Base-by-base conservation (phyloP, 106 monocot genomes). In the Dactylorhiza incarnata region DNA sequence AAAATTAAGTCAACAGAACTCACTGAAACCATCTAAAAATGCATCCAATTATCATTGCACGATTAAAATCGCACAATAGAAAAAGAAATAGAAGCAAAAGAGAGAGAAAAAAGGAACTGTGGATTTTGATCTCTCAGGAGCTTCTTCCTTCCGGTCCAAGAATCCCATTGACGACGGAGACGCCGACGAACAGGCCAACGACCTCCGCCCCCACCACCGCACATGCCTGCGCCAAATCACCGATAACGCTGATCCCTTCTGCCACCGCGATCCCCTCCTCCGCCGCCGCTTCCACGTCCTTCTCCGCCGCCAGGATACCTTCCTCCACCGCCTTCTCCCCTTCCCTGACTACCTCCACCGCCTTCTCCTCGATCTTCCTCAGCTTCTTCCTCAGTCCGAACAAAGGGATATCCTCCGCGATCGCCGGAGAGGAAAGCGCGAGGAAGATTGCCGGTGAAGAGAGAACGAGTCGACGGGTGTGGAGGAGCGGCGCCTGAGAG, bases 111-210 rank as follows among this genome's bases (percentile, higher is more conserved):
- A 66, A 5, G 1, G 13, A 26, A 7, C 66, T 26, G 29, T 2
- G 5, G 26, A 13, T 66, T n/a, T 20, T 66, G 9, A 13, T 13
- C 24, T 24, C 0, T 69, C 69, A 46, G 45, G 69, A 17, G 59
- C 81, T 77, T 83, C 85, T 74, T 7, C 78, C 76, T 69, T 96
- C 95, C 3, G 93, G 79, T 8, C 87, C 85, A 14, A 96, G 86
- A 49, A 93, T 96, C 22, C 92, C 90, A 75, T 96, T 93, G 46
- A 96, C 93, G 20, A 96, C 88, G 71, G 95, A 90, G 23, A 96
- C 48, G 20, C 80, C 93, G 7, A 88, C 86, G 23, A 95, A 73
- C 17, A 92, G 90, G 1, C 89, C 91, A 7, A 96, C 81, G 1
- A 86, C 89, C 84, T 96, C 95, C 19, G 85, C 93, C 11, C 81